Base-by-base conservation (phyloP, 139 green algal species). In the Nannochloris sp. region DNA sequence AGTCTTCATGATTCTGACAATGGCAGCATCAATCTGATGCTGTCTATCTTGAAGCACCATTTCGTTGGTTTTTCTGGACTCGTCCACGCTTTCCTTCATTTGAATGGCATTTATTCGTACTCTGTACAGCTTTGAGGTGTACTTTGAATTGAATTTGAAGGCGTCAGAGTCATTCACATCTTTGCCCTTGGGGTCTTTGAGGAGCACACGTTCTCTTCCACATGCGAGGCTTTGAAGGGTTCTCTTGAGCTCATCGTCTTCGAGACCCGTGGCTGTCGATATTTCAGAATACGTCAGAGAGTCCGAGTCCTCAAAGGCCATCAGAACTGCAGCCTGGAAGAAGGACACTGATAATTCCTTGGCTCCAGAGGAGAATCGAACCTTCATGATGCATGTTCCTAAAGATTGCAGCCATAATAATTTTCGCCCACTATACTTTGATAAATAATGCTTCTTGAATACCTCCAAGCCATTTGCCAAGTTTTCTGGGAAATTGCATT, bases 1-100 rank as follows among this genome's bases (percentile, higher is more conserved):
- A 48, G 86, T 94, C 83, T 99, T 99, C 93, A 99, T 97, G 61
- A 97, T 89, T n/a, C 92, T 84, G 62, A 97, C 91, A 11, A 97
- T 87, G 14, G 91, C 91, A 0, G 93, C 93, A 70, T 99, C 93
- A 55, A 98, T 95, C 79, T 96, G 86, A 68, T 95, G 89, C 73
- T 94, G 85, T 19, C 90, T 74, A 73, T 96, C 89, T 50, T 93
- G 83, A 31, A 96, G 68, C 10, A 95, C 88, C 64, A 27, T 58
- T 53, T 92, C 90, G 50, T 93, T 94, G 5, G 89, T 95, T 69
- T 93, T 90, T 61, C 85, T 83, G 71, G 88, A 90, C 76, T 98
- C 93, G 73, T 98, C 92, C 24, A 79, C 72, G 4, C 79, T 95
- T 78, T 99, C 94, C 76, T 94, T 94, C 63, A 96, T 68, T 75